Percentiles rank a stretch among this genome's conserved stretches.
phyloP scores from a whole-genome alignment of 129 eudicot species.

The Kitagawia praeruptora region DNA sequence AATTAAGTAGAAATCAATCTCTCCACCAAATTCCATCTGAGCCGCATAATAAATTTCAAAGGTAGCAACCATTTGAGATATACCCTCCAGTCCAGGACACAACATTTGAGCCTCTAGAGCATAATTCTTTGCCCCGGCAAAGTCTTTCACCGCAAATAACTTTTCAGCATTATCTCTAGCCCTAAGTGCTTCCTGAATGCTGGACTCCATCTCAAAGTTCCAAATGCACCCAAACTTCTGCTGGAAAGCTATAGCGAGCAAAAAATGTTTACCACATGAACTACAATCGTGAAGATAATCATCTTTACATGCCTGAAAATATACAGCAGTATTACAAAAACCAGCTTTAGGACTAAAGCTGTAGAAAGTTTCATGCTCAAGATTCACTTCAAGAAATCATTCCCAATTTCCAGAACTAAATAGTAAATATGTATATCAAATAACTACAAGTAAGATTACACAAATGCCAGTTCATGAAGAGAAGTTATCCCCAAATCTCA shows the following conservation, averaged over 20 bases:
- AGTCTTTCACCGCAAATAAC: constrained; percentile 58
- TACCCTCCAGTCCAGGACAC: constrained; percentile 80
- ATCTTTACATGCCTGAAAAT: constrained; percentile 18
- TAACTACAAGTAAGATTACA: neutral
- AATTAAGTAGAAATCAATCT: constrained; percentile 66
- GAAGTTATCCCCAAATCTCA: neutral
- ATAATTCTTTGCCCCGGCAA: constrained; percentile 54
- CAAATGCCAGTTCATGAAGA: neutral
- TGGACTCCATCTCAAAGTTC: constrained; percentile 53
- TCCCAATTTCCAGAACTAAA: neutral
- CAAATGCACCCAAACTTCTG: constrained; percentile 14
- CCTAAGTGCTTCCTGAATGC: constrained; percentile 67
- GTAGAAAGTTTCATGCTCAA: neutral
- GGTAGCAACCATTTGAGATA: constrained; percentile 89
- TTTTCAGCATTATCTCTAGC: constrained; percentile 78
- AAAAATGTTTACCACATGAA: constrained; percentile 9
- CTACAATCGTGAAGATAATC: constrained; percentile 8
- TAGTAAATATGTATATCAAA: neutral
- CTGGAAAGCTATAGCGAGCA: constrained; percentile 13
- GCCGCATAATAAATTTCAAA: constrained; percentile 66
- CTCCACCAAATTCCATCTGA: constrained; percentile 45
- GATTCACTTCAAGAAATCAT: neutral
- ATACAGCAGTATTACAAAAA: neutral
- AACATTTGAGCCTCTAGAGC: constrained; percentile 75
- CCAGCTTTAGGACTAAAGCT: neutral